Percentiles rank a stretch among this genome's conserved stretches.
Conservation (phyloP, 495 filamentous ascomycete genomes). For the Chaetomium fimeti region DNA sequence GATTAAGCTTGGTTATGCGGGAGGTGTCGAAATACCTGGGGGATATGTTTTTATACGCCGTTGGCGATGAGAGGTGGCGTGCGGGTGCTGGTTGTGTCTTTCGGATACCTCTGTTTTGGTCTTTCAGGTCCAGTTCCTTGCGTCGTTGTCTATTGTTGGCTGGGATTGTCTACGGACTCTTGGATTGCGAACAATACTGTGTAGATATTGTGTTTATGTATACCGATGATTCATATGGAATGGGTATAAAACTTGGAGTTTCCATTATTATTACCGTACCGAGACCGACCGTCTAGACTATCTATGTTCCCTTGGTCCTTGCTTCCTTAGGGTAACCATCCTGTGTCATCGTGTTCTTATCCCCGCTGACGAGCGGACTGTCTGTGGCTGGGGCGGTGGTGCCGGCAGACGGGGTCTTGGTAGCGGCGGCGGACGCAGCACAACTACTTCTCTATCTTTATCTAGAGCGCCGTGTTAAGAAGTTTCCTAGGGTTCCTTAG, state of each 20-base stretch:
- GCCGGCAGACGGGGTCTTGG: no score
- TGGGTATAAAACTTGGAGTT: not conserved
- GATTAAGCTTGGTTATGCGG: not conserved
- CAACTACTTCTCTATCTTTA: no score
- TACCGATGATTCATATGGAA: slow-evolving; percentile 5
- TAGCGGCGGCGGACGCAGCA: no score
- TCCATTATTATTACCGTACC: not conserved
- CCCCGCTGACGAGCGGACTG: no score
- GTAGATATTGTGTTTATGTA: slow-evolving; percentile 11
- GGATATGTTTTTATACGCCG: slow-evolving; percentile 1
- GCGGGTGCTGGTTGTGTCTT: not conserved
- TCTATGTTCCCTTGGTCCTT: no score
- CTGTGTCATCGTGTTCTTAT: no score
- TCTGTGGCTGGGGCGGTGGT: no score
- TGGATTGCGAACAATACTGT: not conserved
- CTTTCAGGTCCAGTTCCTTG: not conserved
- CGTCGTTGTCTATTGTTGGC: slow-evolving; percentile 1
- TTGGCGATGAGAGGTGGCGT: not conserved
- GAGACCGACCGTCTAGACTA: no score
- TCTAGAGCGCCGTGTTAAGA: no score
- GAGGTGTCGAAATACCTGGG: not conserved
- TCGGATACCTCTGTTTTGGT: slow-evolving; percentile 3
- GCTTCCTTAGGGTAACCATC: no score
- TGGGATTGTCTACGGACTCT: slow-evolving; percentile 4
- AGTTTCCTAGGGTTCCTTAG: no score